Base-by-base conservation (phyloP, 352 stramenopile species). In the Phytophthora tentaculata region DNA sequence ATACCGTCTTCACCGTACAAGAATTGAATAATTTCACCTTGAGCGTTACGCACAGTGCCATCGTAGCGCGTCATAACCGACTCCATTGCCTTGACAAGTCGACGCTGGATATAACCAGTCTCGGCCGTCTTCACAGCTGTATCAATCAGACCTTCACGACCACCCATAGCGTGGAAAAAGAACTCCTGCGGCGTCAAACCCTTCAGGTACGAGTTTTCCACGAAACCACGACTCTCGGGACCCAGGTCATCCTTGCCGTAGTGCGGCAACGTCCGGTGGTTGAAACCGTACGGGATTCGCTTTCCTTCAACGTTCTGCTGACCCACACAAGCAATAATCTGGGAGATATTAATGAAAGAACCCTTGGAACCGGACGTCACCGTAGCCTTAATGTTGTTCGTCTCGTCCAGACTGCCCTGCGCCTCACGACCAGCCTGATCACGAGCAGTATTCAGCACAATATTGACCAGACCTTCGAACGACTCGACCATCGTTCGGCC, bases 81-180 rank as follows among this genome's bases (percentile, higher is more conserved):
- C 79, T 99, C 98, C 93, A 99, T 99, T 22, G 97, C 97, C 82
- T 99, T 99, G 16, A 99, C 97, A n/a, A 99, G 84, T 71, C 98
- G 95, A 51, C 98, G 97, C 80, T 99, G 98, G 71, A 99, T 99
- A 74, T 99, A 99, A 39, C 98, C 98, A 24, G 98, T 99, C 71
- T 99, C 95, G 37, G 97, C 96, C 8, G 98, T 99, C 84, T 99
- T 99, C 70, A 99, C 98, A 24, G 98, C 98, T 17, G 98, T 99
- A 94, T 99, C 98, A 82, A 99, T 99, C 54, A 99, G 83, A 93
- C 96, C 98, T 92, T 99, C 97, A 74, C 97, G 94, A 83, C 97
- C 97, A 91, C 97, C 97, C 97, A 99, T 99, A 22, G 98, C 98
- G 85, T 99, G 97, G 76, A 99, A 99, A 77, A 99, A 99, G 73